Evolutionary conservation across 805 yeast genomes (phyloP).

Genomic region (Candida dajiaensis): DNA sequence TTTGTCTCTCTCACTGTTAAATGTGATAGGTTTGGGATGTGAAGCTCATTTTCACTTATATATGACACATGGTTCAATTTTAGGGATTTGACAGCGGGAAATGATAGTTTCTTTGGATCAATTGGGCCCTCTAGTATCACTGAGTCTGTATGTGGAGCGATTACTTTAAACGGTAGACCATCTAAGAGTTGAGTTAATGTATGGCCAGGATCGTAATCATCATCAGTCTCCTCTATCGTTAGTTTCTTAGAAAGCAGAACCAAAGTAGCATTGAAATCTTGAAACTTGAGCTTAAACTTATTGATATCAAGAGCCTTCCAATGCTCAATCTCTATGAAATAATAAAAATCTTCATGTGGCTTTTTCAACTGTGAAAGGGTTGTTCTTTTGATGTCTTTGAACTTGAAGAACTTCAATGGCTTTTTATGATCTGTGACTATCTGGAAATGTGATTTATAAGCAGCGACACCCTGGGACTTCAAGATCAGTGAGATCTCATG

Average conservation of each 20-base stretch:
- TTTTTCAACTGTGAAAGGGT: not conserved
- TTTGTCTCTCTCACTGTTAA: constrained; percentile 1
- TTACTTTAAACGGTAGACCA: constrained; percentile 3
- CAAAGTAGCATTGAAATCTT: constrained; percentile 1
- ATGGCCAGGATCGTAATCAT: not conserved
- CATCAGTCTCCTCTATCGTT: not conserved
- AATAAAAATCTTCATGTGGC: not conserved
- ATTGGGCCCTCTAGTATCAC: not conserved
- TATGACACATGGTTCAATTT: constrained; percentile 1
- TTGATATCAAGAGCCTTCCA: constrained; percentile 2
- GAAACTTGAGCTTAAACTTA: constrained; percentile 1
- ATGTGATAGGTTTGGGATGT: constrained; percentile 1
- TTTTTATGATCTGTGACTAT: constrained; percentile 8
- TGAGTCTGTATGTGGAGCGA: not conserved
- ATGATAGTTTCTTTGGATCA: constrained; percentile 1
- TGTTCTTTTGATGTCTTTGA: not conserved
- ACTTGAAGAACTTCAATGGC: constrained; percentile 5
- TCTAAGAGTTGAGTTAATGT: constrained; percentile 1
- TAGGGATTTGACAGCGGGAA: not conserved
- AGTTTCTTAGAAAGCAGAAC: constrained; percentile 1
- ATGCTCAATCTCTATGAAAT: constrained; percentile 3
- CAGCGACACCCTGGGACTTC: not conserved
- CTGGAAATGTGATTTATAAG: not conserved
- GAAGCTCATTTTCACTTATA: not conserved
- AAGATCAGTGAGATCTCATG: not conserved